A percentile compares a stretch with the other conserved stretches of the same genome.
Conservation (phyloP, 495 filamentous ascomycete genomes). For the Antarctomyces pellizariae region DNA sequence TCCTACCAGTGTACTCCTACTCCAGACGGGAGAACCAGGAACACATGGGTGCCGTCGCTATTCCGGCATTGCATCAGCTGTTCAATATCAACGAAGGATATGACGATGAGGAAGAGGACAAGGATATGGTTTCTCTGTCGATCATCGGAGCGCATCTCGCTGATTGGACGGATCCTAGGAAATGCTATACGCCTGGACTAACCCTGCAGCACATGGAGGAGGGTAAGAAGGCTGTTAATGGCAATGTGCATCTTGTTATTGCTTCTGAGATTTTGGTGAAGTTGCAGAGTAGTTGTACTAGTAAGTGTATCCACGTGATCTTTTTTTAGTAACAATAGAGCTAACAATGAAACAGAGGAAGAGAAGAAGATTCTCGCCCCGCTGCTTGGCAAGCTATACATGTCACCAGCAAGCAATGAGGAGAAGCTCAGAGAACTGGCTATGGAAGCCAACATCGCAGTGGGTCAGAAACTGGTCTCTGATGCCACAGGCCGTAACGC, state of each 20-base stretch:
- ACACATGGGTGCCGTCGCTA: conserved; percentile 46
- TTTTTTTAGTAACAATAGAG: conserved; percentile 14
- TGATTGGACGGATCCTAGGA: conserved; percentile 90
- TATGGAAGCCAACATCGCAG: conserved; percentile 34
- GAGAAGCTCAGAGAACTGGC: conserved; percentile 25
- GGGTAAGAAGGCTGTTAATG: conserved; percentile 33
- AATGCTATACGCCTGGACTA: conserved; percentile 47
- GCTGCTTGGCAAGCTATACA: conserved; percentile 62
- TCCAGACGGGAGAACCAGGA: conserved; percentile 55
- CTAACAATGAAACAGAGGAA: conserved; percentile 34
- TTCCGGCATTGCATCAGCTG: conserved; percentile 41
- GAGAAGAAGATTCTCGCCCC: conserved; percentile 63
- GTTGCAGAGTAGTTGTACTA: conserved; percentile 27
- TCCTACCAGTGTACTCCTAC: conserved; percentile 88
- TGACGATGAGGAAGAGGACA: conserved; percentile 57
- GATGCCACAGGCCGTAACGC: conserved; percentile 55
- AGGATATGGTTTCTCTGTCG: conserved; percentile 55
- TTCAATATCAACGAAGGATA: conserved; percentile 42
- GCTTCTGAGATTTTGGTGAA: conserved; percentile 38
- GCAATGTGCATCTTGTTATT: conserved; percentile 43
- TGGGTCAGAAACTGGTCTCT: conserved; percentile 40
- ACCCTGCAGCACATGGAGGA: conserved; percentile 27
- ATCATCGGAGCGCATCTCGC: conserved; percentile 59
- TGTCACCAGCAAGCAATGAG: conserved; percentile 33
- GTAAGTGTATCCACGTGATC: conserved; percentile 24